Evolutionary conservation across 306 rosid species (phyloP).

Genomic region (Cucumis sativus): Cucumber_9930_V3 NC_026659.2:30111501-30112000

Average conservation of each 20-base stretch:
- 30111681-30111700: constrained; percentile 95
- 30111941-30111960: constrained; percentile 80
- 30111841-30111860: constrained; percentile 86
- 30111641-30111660: constrained; percentile 95
- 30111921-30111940: constrained; percentile 76
- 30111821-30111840: constrained; percentile 97
- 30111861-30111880: constrained; percentile 87
- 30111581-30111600: constrained; percentile 81
- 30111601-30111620: constrained; percentile 92
- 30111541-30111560: constrained; percentile 88
- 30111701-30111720: constrained; percentile 92
- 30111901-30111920: constrained; percentile 78
- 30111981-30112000: constrained; percentile 89
- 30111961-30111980: constrained; percentile 80
- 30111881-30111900: constrained; percentile 82
- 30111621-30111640: constrained; percentile 60
- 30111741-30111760: constrained; percentile 80
- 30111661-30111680: constrained; percentile 94
- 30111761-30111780: constrained; percentile 66
- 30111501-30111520: constrained; percentile 98
- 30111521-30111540: constrained; percentile 94
- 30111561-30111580: constrained; percentile 96
- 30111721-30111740: constrained; percentile 97
- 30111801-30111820: constrained; percentile 95
- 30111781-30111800: constrained; percentile 77